phyloP scores from a whole-genome alignment of 148 eudicot genomes.

The Dianthus caryophyllus region DNA sequence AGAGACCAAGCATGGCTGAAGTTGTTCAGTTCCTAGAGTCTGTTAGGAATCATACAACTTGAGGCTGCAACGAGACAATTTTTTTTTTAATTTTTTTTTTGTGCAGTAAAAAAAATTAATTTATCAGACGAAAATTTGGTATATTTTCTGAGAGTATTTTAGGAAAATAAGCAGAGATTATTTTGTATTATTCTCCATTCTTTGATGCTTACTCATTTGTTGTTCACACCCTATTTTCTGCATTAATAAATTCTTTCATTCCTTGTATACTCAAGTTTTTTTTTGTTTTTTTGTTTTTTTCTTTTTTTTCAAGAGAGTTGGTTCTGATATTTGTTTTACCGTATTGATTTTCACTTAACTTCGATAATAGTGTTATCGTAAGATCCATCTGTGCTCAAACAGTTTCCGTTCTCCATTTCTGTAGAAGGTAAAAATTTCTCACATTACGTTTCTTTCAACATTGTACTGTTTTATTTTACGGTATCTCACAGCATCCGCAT shows the following conservation, averaged over 20 bases:
- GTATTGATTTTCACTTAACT: too few relatives aligned
- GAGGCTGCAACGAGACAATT: neutral
- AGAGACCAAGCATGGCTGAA: slow-evolving; percentile 91
- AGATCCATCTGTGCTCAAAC: too few relatives aligned
- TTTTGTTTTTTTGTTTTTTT: too few relatives aligned
- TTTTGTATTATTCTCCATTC: slow-evolving; percentile 39
- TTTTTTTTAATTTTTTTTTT: too few relatives aligned
- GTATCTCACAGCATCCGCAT: too few relatives aligned
- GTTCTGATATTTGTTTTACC: too few relatives aligned
- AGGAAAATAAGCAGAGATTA: slow-evolving; percentile 30
- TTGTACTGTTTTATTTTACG: too few relatives aligned
- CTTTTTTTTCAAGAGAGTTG: too few relatives aligned
- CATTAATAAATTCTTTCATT: slow-evolving; percentile 32
- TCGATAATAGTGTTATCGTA: too few relatives aligned
- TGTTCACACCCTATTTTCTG: slow-evolving; percentile 12
- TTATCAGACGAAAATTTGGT: slow-evolving; percentile 1
- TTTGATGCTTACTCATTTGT: slow-evolving; percentile 15
- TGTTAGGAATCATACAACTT: slow-evolving; percentile 36
- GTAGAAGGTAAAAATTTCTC: too few relatives aligned
- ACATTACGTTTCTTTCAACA: too few relatives aligned
- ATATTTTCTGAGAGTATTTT: slow-evolving; percentile 15
- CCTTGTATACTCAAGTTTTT: slow-evolving; percentile 17
- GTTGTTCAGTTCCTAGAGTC: slow-evolving; percentile 91
- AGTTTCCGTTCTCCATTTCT: too few relatives aligned
- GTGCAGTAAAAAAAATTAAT: slow-evolving; percentile 16